Evolutionary conservation across 2,329 filamentous ascomycete species (phyloP), one percentile per base, ranked within the genome.

Genomic region (Nemania serpens): DNA sequence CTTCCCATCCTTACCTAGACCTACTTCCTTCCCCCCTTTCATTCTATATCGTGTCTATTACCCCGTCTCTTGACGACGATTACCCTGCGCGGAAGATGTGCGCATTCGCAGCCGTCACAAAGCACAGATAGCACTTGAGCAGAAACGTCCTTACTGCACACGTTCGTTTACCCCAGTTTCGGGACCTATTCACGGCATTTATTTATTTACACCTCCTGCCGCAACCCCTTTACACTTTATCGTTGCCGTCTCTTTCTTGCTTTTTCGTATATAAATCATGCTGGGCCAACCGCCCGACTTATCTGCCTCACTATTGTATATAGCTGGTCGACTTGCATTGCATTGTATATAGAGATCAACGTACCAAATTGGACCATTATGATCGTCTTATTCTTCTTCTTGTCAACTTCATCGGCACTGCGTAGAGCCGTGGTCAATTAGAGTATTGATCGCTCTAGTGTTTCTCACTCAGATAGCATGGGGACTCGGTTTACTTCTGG

Each of bases 281-380:
- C 45, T 25, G 34, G 37, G 53, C 41, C 42, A 29, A 53, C 33
- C 34, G 36, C 25, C 25, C 20, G 47, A 41, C 29, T 58, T 20
- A 52, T 34, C 7, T 6, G 18, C 37, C 25, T 20, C 13, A 37
- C 18, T 10, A 11, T 55, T 61, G 58, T 58, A 63, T 58, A 63
- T 63, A 63, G 58, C 55, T 36, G 42, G 47, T 34, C 25, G 3
- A 29, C 25, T 29, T 29, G 25, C 25, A 29, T 46, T 49, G 49
- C 50, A 56, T 45, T 64, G 62, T 64, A 62, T 58, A 64, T 58
- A 61, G 36, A 55, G 37, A 52, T n/a, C 25, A 39, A 20, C 58
- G 48, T 58, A 48, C 15, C n/a, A 41, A 46, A 10, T 20, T 54
- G 10, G 33, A 49, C 9, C 42, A 54, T 49, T 11, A 36, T 22